Conservation (phyloP, 2,329 filamentous ascomycete species). For the Aspergillus quadricinctus region DNA sequence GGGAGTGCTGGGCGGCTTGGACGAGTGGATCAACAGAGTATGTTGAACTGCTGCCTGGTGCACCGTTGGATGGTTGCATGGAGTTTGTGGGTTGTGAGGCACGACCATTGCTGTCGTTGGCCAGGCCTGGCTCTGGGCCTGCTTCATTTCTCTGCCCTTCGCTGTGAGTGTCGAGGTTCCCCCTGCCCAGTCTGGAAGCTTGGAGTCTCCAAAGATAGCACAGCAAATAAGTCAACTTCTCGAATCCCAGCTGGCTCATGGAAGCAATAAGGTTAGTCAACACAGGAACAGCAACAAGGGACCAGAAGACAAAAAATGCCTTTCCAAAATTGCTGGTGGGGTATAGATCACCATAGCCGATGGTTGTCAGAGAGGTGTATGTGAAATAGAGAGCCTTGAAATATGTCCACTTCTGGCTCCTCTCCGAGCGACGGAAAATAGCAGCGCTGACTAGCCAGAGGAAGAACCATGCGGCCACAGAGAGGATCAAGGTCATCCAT, state of each 20-base stretch:
- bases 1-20: not conserved
- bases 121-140: not conserved
- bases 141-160: not conserved
- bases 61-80: not conserved
- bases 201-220: not conserved
- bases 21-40: not conserved
- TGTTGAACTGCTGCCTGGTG: not conserved
- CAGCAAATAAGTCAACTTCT: not conserved
- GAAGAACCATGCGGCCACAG: conserved; percentile 32
- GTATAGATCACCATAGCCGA: conserved; percentile 51
- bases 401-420: conserved; percentile 47
- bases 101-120: not conserved
- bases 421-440: conserved; percentile 48
- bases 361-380: conserved; percentile 50
- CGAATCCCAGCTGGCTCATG: not conserved
- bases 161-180: not conserved
- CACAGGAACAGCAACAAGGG: conserved; percentile 50
- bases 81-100: not conserved
- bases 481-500: conserved; percentile 36
- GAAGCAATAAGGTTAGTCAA: conserved; percentile 20
- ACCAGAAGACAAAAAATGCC: conserved; percentile 56
- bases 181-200: not conserved
- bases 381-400: conserved; percentile 52
- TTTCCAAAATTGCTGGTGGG: conserved; percentile 48
- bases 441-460: conserved; percentile 48